Evolutionary conservation across 106 monocot genomes (phyloP), one percentile per base, ranked within the genome.

Genomic region (Apostasia ramifera): DNA sequence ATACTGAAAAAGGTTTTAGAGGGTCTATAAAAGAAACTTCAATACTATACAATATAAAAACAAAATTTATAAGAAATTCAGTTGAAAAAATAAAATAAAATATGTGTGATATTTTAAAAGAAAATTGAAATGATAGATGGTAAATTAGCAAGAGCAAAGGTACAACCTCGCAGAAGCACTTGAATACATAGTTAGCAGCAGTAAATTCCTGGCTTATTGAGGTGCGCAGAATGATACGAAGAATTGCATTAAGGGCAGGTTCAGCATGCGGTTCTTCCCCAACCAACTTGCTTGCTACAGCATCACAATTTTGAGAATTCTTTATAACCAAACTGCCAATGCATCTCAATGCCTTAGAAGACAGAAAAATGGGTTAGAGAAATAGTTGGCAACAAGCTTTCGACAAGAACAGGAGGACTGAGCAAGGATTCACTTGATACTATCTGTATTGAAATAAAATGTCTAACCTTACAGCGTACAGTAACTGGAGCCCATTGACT

Each of bases 141-240:
- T 4, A 49, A 26, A 42, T 49, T 39, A 7, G 66, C 0, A 55
- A 61, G 47, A 44, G 41, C 44, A 57, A 72, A 74, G 56, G 15
- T 45, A 53, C n/a, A 70, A 98, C 98, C 98, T 98, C 87, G 73
- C 98, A 98, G 69, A 98, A 98, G 72, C 87, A 85, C 79, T 83
- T 87, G 79, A 93, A 79, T 59, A 90, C 90, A 80, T 90, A 85
- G 71, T 90, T 83, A 45, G 93, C 98, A 72, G 93, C 84, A 54
- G 88, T 59, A 66, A 98, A 98, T 79, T 98, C 98, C 67, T 85
- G 90, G 47, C 83, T 41, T 7, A 73, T 71, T 68, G 82, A 77
- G 40, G 93, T 82, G 9, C 85, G 85, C 75, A 98, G 74, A 69
- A 74, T 80, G 13, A 98, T 81, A 64, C 85, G 82, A 13, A 98